phyloP scores from a whole-genome alignment of 2,329 filamentous ascomycete species.

The Verticillium albo-atrum region DNA sequence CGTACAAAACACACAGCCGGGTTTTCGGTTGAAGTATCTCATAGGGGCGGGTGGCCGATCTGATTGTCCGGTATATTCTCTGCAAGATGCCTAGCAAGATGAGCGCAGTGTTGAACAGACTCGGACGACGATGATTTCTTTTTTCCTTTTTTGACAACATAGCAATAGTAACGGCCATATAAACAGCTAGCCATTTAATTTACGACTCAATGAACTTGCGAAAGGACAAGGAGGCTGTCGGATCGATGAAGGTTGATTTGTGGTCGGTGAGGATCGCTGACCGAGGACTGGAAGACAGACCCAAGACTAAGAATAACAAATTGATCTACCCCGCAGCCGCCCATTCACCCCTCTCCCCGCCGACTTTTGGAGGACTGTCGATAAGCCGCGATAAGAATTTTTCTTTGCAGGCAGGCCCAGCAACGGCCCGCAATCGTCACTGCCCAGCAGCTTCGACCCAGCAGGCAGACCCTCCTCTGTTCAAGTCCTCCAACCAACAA shows the following conservation, averaged over 20 bases:
- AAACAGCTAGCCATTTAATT: conserved; percentile 1
- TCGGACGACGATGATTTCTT: neutral
- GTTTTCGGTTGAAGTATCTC: neutral
- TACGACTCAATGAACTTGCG: neutral
- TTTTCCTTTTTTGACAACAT: neutral
- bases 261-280: neutral
- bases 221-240: neutral
- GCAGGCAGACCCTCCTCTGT: neutral
- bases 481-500: neutral
- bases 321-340: neutral
- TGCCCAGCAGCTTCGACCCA: neutral
- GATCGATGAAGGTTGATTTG: neutral
- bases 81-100: neutral
- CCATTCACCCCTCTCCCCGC: too few species aligned
- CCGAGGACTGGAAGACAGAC: too few species aligned
- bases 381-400: conserved; percentile 12
- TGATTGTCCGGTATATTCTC: neutral
- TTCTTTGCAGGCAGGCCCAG: neutral
- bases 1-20: neutral
- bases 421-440: neutral
- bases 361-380: neutral
- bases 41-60: neutral
- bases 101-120: neutral
- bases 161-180: neutral
- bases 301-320: too few species aligned